phyloP scores from a whole-genome alignment of 139 green algal genomes.

The Chlamydomonas asymmetrica region DNA sequence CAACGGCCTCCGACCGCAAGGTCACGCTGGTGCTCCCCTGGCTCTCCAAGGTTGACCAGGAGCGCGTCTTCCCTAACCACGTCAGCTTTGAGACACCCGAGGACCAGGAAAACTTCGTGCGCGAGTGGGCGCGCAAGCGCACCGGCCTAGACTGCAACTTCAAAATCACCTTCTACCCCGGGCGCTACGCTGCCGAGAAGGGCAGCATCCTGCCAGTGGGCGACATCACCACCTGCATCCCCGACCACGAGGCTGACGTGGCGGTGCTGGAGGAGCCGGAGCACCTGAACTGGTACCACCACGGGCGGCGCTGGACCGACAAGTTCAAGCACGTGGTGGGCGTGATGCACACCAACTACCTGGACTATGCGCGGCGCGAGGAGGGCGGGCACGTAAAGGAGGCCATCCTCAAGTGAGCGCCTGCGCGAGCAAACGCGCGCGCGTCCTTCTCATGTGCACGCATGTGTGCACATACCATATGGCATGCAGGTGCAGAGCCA shows the following conservation, averaged over 20 bases:
- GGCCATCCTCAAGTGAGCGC: slow-evolving; percentile 38
- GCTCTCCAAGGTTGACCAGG: slow-evolving; percentile 89
- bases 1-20: slow-evolving; percentile 59
- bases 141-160: slow-evolving; percentile 91
- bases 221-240: slow-evolving; percentile 93
- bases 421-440: not conserved
- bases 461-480: too few relatives aligned
- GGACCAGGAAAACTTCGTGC: slow-evolving; percentile 80
- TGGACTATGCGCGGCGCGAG: slow-evolving; percentile 93
- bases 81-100: slow-evolving; percentile 87
- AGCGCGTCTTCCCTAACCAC: slow-evolving; percentile 86
- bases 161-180: slow-evolving; percentile 93
- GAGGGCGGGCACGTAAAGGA: slow-evolving; percentile 76
- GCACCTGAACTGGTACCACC: slow-evolving; percentile 99
- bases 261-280: slow-evolving; percentile 99
- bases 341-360: slow-evolving; percentile 99
- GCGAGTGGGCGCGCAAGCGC: slow-evolving; percentile 86
- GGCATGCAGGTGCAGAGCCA: too few relatives aligned
- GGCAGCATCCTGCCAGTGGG: slow-evolving; percentile 95
- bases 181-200: slow-evolving; percentile 81
- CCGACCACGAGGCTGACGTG: slow-evolving; percentile 91
- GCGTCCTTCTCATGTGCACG: too few relatives aligned
- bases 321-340: slow-evolving; percentile 98
- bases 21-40: slow-evolving; percentile 67
- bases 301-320: slow-evolving; percentile 94